Evolutionary conservation across 2,329 filamentous ascomycete species (phyloP).

Genomic region (Coniochaeta sp.): DNA sequence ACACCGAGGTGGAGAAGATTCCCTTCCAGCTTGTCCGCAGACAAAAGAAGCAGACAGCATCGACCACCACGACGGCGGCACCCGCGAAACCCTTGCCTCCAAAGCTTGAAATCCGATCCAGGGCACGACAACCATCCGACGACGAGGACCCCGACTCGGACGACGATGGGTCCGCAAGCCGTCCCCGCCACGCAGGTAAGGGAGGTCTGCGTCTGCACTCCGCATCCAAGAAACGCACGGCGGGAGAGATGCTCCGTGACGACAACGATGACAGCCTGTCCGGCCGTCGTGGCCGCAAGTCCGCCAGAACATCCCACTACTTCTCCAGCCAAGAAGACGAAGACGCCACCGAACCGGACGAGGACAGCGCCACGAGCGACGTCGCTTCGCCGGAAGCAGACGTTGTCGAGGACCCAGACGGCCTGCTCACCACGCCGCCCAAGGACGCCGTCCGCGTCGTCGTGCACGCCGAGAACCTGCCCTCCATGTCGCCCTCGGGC

Average conservation of each 20-base stretch:
- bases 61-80: background rate
- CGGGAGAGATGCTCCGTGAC: slow-evolving; percentile 14
- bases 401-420: background rate
- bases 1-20: slow-evolving; percentile 14
- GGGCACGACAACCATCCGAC: background rate
- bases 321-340: slow-evolving; percentile 22
- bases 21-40: slow-evolving; percentile 15
- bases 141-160: slow-evolving; percentile 12
- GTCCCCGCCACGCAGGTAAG: slow-evolving; percentile 31
- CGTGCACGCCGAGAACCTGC: slow-evolving; percentile 41
- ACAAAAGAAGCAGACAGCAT: background rate
- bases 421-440: slow-evolving; percentile 9
- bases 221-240: slow-evolving; percentile 36
- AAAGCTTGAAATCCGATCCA: background rate
- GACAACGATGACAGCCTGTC: slow-evolving; percentile 16
- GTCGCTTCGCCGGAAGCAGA: slow-evolving; percentile 7
- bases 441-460: slow-evolving; percentile 31
- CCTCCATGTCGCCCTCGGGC: slow-evolving; percentile 41
- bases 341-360: slow-evolving; percentile 10
- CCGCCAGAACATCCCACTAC: slow-evolving; percentile 22
- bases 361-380: slow-evolving; percentile 2
- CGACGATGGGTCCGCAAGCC: slow-evolving; percentile 12
- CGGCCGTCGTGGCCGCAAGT: slow-evolving; percentile 19
- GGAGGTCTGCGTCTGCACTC: slow-evolving; percentile 32
- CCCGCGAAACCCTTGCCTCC: slow-evolving; percentile 7